Evolutionary conservation across 441 rosid genomes (phyloP).

Genomic region (Kokia cookei): DNA sequence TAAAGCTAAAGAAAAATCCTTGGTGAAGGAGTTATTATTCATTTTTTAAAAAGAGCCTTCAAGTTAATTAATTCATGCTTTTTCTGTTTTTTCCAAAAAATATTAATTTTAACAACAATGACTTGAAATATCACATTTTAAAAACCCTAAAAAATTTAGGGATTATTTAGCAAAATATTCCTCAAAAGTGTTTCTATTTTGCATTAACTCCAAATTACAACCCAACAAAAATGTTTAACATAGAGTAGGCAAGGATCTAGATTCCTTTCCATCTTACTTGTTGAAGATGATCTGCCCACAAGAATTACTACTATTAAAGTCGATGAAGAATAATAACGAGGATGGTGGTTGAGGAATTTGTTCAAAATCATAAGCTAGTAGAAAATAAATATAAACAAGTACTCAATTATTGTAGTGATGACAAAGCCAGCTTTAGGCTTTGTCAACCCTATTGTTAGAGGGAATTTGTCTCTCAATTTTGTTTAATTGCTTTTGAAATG

Average conservation of each 20-base stretch:
- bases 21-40: too few relatives aligned
- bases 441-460: not conserved
- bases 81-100: too few relatives aligned
- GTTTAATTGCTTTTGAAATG: too few relatives aligned
- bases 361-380: not conserved
- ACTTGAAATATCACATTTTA: too few relatives aligned
- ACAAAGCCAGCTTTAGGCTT: not conserved
- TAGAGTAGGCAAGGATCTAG: not conserved
- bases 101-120: too few relatives aligned
- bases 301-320: not conserved
- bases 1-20: too few relatives aligned
- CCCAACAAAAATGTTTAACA: not conserved
- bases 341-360: not conserved
- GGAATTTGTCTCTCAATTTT: too few relatives aligned
- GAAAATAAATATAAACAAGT: not conserved
- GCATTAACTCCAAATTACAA: not conserved
- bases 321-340: not conserved
- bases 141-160: too few relatives aligned
- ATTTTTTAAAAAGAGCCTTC: too few relatives aligned
- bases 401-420: not conserved
- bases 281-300: not conserved
- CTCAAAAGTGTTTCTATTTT: not conserved
- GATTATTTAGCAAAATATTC: too few relatives aligned
- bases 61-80: too few relatives aligned
- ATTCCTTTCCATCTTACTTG: not conserved